Evolutionary conservation across 2,329 filamentous ascomycete species (phyloP).

Genomic region (Verticillium longisporum): DNA sequence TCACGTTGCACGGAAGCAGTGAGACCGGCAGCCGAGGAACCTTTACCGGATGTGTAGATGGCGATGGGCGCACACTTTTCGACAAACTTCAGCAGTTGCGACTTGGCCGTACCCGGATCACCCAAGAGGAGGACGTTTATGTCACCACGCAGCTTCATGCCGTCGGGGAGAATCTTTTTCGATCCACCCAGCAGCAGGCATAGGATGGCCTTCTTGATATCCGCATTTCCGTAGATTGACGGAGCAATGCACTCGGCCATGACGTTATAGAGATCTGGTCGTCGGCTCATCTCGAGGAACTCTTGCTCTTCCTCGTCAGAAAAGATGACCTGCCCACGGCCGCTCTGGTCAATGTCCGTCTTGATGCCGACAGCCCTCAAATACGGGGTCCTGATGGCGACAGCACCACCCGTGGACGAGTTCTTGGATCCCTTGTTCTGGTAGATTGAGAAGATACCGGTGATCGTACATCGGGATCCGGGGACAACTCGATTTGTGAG

Average conservation of each 20-base stretch:
- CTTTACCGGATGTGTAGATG: conserved; percentile 98
- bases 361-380: conserved; percentile 88
- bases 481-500: conserved; percentile 93
- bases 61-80: conserved; percentile 94
- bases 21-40: conserved; percentile 92
- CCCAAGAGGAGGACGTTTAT: conserved; percentile 96
- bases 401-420: conserved; percentile 65
- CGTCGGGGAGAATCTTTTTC: conserved; percentile 95
- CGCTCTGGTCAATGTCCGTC: conserved; percentile 81
- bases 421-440: conserved; percentile 84
- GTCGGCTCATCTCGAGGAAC: conserved; percentile 81
- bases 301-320: conserved; percentile 96
- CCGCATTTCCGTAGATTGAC: conserved; percentile 90
- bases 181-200: conserved; percentile 91
- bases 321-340: conserved; percentile 77
- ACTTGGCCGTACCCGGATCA: conserved; percentile 97
- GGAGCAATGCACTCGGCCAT: conserved; percentile 92
- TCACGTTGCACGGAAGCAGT: conserved; percentile 96
- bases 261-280: conserved; percentile 84
- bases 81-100: conserved; percentile 93
- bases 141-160: conserved; percentile 95
- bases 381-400: conserved; percentile 94
- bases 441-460: conserved; percentile 97
- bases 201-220: conserved; percentile 96
- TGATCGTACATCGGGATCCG: conserved; percentile 88